These are phyloP conservation scores for Cyberlindnera nakhonratchasimensis DNA, from an alignment of 805 yeast species.

Conservation along the genomic window DNA sequence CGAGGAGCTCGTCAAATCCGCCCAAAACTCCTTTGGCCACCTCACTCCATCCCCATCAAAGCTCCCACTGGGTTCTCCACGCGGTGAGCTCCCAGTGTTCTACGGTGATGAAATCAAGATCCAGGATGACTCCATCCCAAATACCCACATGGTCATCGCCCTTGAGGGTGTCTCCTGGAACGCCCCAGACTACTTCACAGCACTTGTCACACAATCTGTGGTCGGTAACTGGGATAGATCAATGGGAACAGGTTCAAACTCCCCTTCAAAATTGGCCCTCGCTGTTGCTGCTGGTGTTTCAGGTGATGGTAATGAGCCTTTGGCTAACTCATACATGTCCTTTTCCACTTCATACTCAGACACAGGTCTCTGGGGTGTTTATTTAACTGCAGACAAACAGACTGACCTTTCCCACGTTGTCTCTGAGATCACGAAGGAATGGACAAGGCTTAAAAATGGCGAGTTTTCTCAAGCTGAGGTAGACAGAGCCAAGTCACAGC, in stretches of 20 bases:
- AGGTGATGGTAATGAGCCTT: constrained; percentile 53
- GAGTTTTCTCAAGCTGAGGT: constrained; percentile 78
- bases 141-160: constrained; percentile 88
- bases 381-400: constrained; percentile 71
- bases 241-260: constrained; percentile 74
- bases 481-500: constrained; percentile 89
- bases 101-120: constrained; percentile 83
- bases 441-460: constrained; percentile 84
- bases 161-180: constrained; percentile 99
- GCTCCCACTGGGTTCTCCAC: constrained; percentile 63
- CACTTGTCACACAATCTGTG: constrained; percentile 93
- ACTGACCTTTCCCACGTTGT: constrained; percentile 63
- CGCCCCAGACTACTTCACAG: constrained; percentile 91
- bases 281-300: constrained; percentile 56
- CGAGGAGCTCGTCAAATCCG: constrained; percentile 72
- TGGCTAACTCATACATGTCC: constrained; percentile 94
- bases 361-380: constrained; percentile 97
- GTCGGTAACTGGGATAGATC: constrained; percentile 98
- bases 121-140: constrained; percentile 78
- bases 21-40: constrained; percentile 73
- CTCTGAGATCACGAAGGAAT: constrained; percentile 76
- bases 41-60: constrained; percentile 51
- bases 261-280: constrained; percentile 79
- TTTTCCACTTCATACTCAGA: constrained; percentile 97
- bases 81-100: constrained; percentile 70